These are phyloP conservation scores for Grosmannia serpens DNA, from an alignment of 2,329 filamentous ascomycete genomes.

Conservation along the genomic window DNA sequence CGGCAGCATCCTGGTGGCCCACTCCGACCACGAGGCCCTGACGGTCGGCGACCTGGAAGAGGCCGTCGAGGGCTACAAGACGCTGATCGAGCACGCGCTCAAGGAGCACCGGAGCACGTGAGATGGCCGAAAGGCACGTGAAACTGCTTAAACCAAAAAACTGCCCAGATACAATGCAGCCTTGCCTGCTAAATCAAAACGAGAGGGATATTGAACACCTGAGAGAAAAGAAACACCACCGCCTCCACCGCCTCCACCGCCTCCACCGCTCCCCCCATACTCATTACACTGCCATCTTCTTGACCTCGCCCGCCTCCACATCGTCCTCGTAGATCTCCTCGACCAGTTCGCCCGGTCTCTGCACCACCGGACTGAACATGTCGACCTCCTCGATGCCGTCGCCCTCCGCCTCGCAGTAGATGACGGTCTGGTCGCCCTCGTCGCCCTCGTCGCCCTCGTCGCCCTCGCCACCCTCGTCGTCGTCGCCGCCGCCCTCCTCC, in stretches of 20 bases:
- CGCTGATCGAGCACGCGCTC: slow-evolving; percentile 47
- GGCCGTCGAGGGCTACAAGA: slow-evolving; percentile 71
- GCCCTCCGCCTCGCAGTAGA: slow-evolving; percentile 33
- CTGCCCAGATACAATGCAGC: no score
- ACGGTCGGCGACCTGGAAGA: slow-evolving; percentile 63
- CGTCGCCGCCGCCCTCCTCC: slow-evolving; percentile 25
- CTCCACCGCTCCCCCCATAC: no score
- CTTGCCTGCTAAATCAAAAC: no score
- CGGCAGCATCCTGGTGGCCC: slow-evolving; percentile 73
- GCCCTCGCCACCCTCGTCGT: slow-evolving; percentile 42
- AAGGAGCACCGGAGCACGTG: no score
- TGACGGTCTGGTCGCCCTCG: slow-evolving; percentile 22
- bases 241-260: no score
- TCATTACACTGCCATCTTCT: no score
- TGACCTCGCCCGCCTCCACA: no score
- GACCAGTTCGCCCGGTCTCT: slow-evolving; percentile 30
- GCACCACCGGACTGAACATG: slow-evolving; percentile 40
- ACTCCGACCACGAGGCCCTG: slow-evolving; percentile 72
- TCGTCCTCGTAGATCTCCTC: slow-evolving; percentile 35
- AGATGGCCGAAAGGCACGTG: no score
- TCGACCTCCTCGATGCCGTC: slow-evolving; percentile 46
- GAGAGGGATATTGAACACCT: no score
- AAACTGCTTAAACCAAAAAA: background rate
- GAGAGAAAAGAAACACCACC: no score
- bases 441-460: slow-evolving; percentile 21